A percentile compares a stretch with the other conserved stretches of the same genome.
These are phyloP conservation scores for Diaporthe aspalathi DNA, from an alignment of 2,329 filamentous ascomycete species.

Conservation along the genomic window DNA sequence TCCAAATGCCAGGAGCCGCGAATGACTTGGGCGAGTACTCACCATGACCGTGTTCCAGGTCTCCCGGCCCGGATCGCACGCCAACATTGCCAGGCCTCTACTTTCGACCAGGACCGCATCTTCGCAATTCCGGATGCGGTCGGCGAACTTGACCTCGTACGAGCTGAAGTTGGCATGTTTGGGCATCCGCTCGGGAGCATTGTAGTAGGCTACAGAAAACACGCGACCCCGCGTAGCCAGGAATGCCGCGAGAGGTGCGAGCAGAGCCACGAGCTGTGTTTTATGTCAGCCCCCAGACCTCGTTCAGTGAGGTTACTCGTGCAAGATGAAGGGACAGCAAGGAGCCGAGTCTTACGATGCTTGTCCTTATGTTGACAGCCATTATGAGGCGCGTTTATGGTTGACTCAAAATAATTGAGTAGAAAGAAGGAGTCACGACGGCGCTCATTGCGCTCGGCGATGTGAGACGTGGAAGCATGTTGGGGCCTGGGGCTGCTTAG, in stretches of 20 bases:
- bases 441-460: too few species aligned
- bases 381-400: background rate
- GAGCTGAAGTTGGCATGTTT: slow-evolving; percentile 26
- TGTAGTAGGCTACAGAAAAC: slow-evolving; percentile 12
- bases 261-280: background rate
- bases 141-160: slow-evolving; percentile 49
- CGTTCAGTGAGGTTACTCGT: too few species aligned
- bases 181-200: slow-evolving; percentile 20
- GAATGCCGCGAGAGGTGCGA: background rate
- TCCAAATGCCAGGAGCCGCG: background rate
- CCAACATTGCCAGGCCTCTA: slow-evolving; percentile 50
- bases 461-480: too few species aligned
- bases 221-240: slow-evolving; percentile 2
- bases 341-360: background rate
- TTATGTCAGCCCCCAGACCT: background rate
- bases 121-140: slow-evolving; percentile 54
- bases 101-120: slow-evolving; percentile 53
- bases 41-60: slow-evolving; percentile 55
- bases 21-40: background rate
- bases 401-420: background rate
- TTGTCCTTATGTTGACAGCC: slow-evolving; percentile 7
- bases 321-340: too few species aligned
- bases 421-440: background rate
- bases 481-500: background rate
- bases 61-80: slow-evolving; percentile 54